Evolutionary conservation across 2,329 filamentous ascomycete genomes (phyloP).

Genomic region (Botryotinia narcissicola): DNA sequence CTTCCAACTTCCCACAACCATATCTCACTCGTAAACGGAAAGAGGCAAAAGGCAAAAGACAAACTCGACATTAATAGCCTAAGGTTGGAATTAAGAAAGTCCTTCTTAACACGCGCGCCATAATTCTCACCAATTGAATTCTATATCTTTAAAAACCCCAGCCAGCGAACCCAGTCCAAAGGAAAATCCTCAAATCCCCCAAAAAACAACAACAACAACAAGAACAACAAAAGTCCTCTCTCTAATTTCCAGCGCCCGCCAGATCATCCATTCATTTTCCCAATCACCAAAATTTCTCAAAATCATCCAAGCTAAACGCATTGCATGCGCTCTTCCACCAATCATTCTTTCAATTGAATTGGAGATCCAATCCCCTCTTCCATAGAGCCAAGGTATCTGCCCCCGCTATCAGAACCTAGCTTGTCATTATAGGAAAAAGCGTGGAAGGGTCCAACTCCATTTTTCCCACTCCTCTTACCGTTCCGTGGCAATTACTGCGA

Average conservation of each 20-base stretch:
- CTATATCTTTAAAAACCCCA: background rate
- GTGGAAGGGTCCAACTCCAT: slow-evolving; percentile 16
- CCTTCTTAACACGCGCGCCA: background rate
- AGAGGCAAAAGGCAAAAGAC: background rate
- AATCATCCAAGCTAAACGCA: background rate
- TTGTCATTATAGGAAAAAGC: slow-evolving; percentile 13
- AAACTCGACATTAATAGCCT: background rate
- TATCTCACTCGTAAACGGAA: background rate
- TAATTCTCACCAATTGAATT: slow-evolving; percentile 7
- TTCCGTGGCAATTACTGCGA: slow-evolving; percentile 15
- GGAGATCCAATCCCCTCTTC: background rate
- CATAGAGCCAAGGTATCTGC: background rate
- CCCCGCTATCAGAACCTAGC: slow-evolving; percentile 11
- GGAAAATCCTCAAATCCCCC: background rate
- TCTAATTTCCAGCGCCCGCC: background rate
- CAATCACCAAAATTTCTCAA: background rate
- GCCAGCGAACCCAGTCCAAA: no score
- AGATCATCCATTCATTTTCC: slow-evolving; percentile 2
- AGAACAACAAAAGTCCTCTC: background rate
- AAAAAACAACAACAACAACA: no score
- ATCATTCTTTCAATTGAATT: background rate
- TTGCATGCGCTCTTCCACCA: slow-evolving; percentile 5
- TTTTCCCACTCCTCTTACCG: slow-evolving; percentile 15
- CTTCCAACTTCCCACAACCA: background rate
- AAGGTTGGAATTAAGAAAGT: background rate